Base-by-base conservation (phyloP, 2,329 filamentous ascomycete species). In the Penicillium sp. region DNA sequence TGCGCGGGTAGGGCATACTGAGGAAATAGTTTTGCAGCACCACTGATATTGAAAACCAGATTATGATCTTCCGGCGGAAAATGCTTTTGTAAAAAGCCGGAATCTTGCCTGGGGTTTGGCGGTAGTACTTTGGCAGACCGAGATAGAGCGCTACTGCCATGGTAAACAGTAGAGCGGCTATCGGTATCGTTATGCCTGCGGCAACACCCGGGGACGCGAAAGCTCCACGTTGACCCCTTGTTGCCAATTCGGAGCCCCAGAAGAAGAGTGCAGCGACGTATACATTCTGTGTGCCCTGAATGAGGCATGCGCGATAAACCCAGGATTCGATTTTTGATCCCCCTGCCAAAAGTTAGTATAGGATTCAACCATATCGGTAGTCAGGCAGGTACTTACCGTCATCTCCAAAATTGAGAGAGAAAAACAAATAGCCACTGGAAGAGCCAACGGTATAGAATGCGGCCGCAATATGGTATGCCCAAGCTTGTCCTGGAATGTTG, bases 21-120 rank as follows among this genome's bases (percentile, higher is more conserved):
- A 89, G 80, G 76, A 85, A 89, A 78, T 86, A 87, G 72, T 88
- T 89, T 68, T 88, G 86, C 39, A 88, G 72, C 58, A 87, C 75
- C 44, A 88, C 84, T 7, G 82, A 80, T 59, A 86, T 72, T 67
- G 88, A 84, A 75, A 87, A 88, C 86, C 86, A 89, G 10, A 86
- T 75, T 47, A 88, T 81, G 58, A 88, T 84, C 73, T 86, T 87
- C 58, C 86, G 80, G 44, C 85, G 79, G 61, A 82, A 76, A 8
- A 88, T 76, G 3, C 84, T 83, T 51, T 76, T 79, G 74, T 88
- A 89, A 77, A 89, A 88, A 24, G 82, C 84, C 0, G 86, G 86
- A 2, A 89, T 82, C 44, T 80, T 81, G 59, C 86, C 86, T 0
- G 86, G 86, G 31, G 79, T 76, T 66, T 87, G 84, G 52, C 84